These are phyloP conservation scores for Pleurotus tuber-regium DNA, from an alignment of 768 basidiomycete species.

Conservation along the genomic window DNA sequence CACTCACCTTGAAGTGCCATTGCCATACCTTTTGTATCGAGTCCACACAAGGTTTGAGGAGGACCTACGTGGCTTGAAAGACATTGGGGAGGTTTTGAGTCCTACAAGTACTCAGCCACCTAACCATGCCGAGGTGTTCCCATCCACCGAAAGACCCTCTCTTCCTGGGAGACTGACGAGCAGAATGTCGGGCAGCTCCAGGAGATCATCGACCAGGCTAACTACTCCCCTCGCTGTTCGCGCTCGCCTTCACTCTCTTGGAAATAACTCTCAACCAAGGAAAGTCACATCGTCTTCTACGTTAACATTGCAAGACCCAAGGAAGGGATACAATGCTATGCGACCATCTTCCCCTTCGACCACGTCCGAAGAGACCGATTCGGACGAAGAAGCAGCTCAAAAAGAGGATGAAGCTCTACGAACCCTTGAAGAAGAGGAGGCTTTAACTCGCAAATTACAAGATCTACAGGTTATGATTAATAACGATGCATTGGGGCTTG, in stretches of 20 bases:
- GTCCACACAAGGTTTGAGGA: slow-evolving; percentile 84
- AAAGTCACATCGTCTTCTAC: slow-evolving; percentile 70
- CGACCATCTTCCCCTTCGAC: slow-evolving; percentile 51
- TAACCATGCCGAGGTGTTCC: slow-evolving; percentile 20
- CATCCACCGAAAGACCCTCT: slow-evolving; percentile 24
- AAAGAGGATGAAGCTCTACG: slow-evolving; percentile 72
- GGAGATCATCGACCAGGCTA: slow-evolving; percentile 41
- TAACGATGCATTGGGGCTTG: slow-evolving; percentile 68
- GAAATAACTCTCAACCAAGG: slow-evolving; percentile 49
- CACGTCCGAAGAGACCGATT: slow-evolving; percentile 49
- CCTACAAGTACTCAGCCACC: slow-evolving; percentile 36
- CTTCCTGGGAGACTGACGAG: slow-evolving; percentile 26
- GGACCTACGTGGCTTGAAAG: slow-evolving; percentile 76
- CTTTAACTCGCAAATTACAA: slow-evolving; percentile 62
- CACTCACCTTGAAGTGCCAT: slow-evolving; percentile 72
- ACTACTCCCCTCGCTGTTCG: slow-evolving; percentile 62
- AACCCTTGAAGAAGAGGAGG: slow-evolving; percentile 63
- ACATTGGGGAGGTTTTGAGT: slow-evolving; percentile 61
- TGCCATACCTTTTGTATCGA: slow-evolving; percentile 83
- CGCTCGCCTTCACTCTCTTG: slow-evolving; percentile 68
- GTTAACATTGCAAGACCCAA: slow-evolving; percentile 60
- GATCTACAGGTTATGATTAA: slow-evolving; percentile 74
- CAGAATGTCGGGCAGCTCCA: slow-evolving; percentile 29
- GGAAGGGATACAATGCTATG: slow-evolving; percentile 32
- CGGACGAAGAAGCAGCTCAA: slow-evolving; percentile 59